phyloP scores from a whole-genome alignment of 2,329 filamentous ascomycete genomes.

The Xylariales sp. region DNA sequence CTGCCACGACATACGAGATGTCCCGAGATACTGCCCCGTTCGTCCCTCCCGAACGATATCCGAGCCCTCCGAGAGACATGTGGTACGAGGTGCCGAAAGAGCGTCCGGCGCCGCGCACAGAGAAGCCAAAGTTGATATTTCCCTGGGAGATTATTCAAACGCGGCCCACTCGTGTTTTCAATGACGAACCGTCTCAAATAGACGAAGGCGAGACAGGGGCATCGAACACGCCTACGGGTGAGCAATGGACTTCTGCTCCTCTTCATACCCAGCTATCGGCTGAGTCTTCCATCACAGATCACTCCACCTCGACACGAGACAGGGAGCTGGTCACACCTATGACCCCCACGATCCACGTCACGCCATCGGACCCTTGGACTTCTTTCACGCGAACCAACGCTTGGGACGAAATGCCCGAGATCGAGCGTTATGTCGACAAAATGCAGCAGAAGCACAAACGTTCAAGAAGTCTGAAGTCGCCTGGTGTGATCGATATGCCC shows the following conservation, averaged over 20 bases:
- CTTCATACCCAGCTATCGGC: slow-evolving; percentile 17
- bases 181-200: slow-evolving; percentile 42
- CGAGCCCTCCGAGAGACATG: slow-evolving; percentile 81
- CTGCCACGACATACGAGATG: slow-evolving; percentile 75
- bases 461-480: slow-evolving; percentile 26
- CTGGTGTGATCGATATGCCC: slow-evolving; percentile 20
- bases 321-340: slow-evolving; percentile 43
- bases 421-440: slow-evolving; percentile 78
- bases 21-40: slow-evolving; percentile 72
- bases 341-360: slow-evolving; percentile 42
- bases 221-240: slow-evolving; percentile 14
- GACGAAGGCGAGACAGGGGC: slow-evolving; percentile 9
- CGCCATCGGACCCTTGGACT: slow-evolving; percentile 61
- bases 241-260: slow-evolving; percentile 14
- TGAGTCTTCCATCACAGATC: slow-evolving; percentile 32
- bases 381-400: slow-evolving; percentile 75
- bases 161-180: slow-evolving; percentile 61
- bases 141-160: slow-evolving; percentile 78
- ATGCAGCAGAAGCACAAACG: slow-evolving; percentile 61
- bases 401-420: slow-evolving; percentile 89
- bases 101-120: slow-evolving; percentile 46
- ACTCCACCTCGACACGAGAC: slow-evolving; percentile 30
- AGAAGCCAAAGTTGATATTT: slow-evolving; percentile 68
- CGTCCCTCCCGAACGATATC: slow-evolving; percentile 70
- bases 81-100: slow-evolving; percentile 77